phyloP scores from a whole-genome alignment of 2,329 filamentous ascomycete genomes.

The Cytospora schulzeri region DNA sequence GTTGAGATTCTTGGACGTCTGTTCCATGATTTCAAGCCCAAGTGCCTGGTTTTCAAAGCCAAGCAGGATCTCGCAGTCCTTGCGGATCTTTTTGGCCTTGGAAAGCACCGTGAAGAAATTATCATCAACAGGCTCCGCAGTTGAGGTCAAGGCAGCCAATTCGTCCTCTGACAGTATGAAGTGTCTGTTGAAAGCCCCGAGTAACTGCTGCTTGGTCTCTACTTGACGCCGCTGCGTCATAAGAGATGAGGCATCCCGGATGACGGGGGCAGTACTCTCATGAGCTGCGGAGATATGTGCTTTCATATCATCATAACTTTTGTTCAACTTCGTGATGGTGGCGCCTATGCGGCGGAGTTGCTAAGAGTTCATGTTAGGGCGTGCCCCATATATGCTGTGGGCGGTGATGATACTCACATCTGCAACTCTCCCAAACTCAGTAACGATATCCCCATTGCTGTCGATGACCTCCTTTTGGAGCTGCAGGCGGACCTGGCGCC shows the following conservation, averaged over 20 bases:
- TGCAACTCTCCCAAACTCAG: conserved; percentile 85
- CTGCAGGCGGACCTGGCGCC: conserved; percentile 78
- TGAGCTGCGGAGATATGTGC: conserved; percentile 75
- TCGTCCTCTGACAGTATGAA: conserved; percentile 87
- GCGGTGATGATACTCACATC: conserved; percentile 59
- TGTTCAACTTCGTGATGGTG: conserved; percentile 77
- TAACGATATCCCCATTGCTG: conserved; percentile 85
- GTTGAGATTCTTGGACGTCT: conserved; percentile 84
- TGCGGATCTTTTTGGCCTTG: conserved; percentile 83
- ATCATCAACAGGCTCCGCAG: conserved; percentile 81
- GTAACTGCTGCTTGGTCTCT: conserved; percentile 77
- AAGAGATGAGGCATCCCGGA: conserved; percentile 76
- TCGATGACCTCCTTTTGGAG: conserved; percentile 91
- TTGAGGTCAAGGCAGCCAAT: conserved; percentile 71
- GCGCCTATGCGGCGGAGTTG: conserved; percentile 84
- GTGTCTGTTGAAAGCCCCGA: conserved; percentile 76
- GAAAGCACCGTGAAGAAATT: conserved; percentile 77
- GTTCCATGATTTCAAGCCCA: conserved; percentile 88
- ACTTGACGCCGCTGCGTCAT: conserved; percentile 72
- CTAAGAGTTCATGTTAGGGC: conserved; percentile 44
- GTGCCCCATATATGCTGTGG: not conserved
- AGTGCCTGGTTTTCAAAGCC: conserved; percentile 88
- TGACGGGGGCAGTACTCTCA: conserved; percentile 69
- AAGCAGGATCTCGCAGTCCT: conserved; percentile 85
- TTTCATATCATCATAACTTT: conserved; percentile 79